Evolutionary conservation across 768 basidiomycete species (phyloP), one percentile per base, ranked within the genome.

Genomic region (Tricholoma sp.): DNA sequence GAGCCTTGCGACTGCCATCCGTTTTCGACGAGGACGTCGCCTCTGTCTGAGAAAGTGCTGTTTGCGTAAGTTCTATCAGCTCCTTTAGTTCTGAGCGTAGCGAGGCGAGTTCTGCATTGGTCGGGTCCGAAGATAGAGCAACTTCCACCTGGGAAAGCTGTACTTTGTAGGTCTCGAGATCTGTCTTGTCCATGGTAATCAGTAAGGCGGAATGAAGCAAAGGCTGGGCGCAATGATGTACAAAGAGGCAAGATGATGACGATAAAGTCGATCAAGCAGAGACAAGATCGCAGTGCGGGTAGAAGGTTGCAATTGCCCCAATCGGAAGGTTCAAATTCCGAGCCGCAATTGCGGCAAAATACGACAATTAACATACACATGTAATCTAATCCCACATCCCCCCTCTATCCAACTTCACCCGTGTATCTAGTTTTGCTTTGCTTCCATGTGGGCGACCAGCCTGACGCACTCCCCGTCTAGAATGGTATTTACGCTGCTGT

Each of bases 131-230:
- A 50, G 82, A 76, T 48, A 95, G 84, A 17, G 90, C 88, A 54
- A 83, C 72, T 69, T 94, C 89, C 58, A 94, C 91, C 68, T 94
- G 90, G n/a, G 86, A 84, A 57, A 93, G 85, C 68, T 92, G 90
- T 10, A 89, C 88, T 74, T 94, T 89, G 67, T 93, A 94, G 1
- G 89, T 90, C 71, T 94, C 92, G 57, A 94, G 82, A 70, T 94
- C 92, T 57, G 81, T 76, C 64, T 82, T 84, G 68, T 90, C 79
- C 79, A 82, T 81, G 28, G 55, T 48, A 39, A 45, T 50, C 44
- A 37, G 52, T 52, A 52, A 7, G 11, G 15, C 3, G 7, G 15
- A 36, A 36, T 10, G 50, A 36, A 41, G 39, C 3, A 8, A 11
- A 37, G 4, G 7, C 20, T 10, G 6, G 34, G 18, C 13, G 13